These are phyloP conservation scores for Penicillium sp. DNA, from an alignment of 2,329 filamentous ascomycete genomes.

Conservation along the genomic window DNA sequence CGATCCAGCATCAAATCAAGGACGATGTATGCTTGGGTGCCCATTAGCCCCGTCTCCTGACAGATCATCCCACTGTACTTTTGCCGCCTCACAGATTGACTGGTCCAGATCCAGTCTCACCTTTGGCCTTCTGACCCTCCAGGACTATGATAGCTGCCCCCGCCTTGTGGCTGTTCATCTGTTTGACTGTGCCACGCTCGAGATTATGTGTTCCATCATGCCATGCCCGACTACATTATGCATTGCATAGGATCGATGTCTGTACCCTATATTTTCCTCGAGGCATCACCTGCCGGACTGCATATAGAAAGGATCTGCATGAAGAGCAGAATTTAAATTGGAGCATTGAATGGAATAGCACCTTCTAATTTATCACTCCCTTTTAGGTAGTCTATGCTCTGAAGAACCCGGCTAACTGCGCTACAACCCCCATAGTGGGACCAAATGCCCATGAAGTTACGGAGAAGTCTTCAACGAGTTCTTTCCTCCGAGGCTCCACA, in stretches of 20 bases:
- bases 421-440: background rate
- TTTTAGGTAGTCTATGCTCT: background rate
- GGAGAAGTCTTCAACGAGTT: background rate
- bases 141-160: slow-evolving; percentile 2
- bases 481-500: slow-evolving; percentile 3
- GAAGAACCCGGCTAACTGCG: background rate
- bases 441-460: background rate
- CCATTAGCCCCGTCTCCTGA: background rate
- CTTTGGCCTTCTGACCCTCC: background rate
- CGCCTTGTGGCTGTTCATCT: slow-evolving; percentile 22
- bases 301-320: slow-evolving; percentile 17
- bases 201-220: slow-evolving; percentile 6
- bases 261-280: slow-evolving; percentile 10
- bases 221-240: slow-evolving; percentile 3
- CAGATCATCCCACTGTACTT: slow-evolving; percentile 8
- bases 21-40: background rate
- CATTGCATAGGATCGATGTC: background rate
- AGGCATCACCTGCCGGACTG: slow-evolving; percentile 19
- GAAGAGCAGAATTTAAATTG: slow-evolving; percentile 11
- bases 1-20: background rate
- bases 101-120: slow-evolving; percentile 10
- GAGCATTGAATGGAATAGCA: slow-evolving; percentile 13
- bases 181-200: slow-evolving; percentile 16
- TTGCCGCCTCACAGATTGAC: slow-evolving; percentile 11
- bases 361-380: slow-evolving; percentile 12